Conservation (phyloP, 73 alveolate species). For the Stentor roeselii region DNA sequence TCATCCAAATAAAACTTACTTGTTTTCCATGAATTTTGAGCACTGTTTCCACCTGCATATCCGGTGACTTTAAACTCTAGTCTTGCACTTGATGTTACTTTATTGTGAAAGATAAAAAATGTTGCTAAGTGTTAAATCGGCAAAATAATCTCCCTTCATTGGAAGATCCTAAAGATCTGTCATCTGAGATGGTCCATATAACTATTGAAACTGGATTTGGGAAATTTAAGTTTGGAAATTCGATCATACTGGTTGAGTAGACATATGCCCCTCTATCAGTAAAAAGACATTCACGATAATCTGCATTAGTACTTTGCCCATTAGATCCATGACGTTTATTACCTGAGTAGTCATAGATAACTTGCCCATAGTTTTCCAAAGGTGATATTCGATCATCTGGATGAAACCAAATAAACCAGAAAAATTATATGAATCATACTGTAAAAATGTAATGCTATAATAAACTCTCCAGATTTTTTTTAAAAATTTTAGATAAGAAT, state of each 20-base stretch:
- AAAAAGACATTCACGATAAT: neutral
- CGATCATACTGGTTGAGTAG: neutral
- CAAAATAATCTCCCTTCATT: neutral
- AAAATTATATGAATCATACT: no score
- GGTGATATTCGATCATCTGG: neutral
- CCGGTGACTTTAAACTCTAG: no score
- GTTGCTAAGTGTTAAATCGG: no score
- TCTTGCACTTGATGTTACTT: neutral
- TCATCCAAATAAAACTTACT: neutral
- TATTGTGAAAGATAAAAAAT: neutral
- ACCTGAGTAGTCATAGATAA: neutral
- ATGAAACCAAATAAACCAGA: no score
- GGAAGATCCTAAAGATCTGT: no score
- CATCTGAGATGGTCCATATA: neutral
- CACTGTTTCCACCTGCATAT: neutral
- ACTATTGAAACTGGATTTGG: neutral
- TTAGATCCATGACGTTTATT: neutral
- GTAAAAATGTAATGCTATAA: no score
- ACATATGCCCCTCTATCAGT: constrained; percentile 1
- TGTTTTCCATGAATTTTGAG: neutral
- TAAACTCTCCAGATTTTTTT: no score
- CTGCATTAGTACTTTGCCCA: neutral
- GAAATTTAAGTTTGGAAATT: neutral
- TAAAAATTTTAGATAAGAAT: no score
- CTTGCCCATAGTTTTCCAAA: neutral